These are phyloP conservation scores for Coffea humblotiana DNA, from an alignment of 305 asterid genomes.

Conservation along the genomic window DNA sequence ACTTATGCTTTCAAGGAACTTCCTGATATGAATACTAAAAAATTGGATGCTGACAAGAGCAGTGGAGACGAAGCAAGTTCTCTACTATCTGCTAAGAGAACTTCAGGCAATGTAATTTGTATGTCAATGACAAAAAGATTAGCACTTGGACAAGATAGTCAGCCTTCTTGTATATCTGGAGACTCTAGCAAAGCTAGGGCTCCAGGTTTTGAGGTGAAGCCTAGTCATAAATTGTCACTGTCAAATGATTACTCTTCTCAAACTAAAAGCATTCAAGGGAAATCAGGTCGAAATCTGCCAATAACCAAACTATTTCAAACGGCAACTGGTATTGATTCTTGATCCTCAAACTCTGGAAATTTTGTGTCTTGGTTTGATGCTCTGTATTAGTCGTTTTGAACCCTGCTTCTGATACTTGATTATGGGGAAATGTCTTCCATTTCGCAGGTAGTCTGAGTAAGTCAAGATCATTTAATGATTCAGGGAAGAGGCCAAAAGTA, in stretches of 20 bases:
- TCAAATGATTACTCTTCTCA: constrained; percentile 2
- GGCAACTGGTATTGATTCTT: constrained; percentile 3
- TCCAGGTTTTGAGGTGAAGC: not conserved
- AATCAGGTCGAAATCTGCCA: constrained; percentile 3
- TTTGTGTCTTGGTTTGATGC: not conserved
- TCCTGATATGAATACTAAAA: not conserved
- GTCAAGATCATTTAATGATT: constrained; percentile 17
- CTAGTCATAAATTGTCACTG: not conserved
- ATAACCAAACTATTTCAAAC: not conserved
- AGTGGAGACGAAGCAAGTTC: constrained; percentile 7
- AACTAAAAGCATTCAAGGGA: constrained; percentile 1
- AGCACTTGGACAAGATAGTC: no score
- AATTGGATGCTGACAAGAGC: not conserved
- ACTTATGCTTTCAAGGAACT: no score
- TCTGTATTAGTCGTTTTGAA: not conserved
- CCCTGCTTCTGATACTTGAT: not conserved
- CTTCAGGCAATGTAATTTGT: not conserved
- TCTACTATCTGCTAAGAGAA: not conserved
- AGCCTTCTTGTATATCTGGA: no score
- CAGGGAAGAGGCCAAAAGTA: constrained; percentile 16
- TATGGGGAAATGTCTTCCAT: not conserved
- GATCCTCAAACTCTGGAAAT: not conserved
- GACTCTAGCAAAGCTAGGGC: not conserved
- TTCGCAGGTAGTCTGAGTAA: constrained; percentile 12
- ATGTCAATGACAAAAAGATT: not conserved